These are phyloP conservation scores for Diplodia corticola DNA, from an alignment of 2,329 filamentous ascomycete genomes.

Conservation along the genomic window DNA sequence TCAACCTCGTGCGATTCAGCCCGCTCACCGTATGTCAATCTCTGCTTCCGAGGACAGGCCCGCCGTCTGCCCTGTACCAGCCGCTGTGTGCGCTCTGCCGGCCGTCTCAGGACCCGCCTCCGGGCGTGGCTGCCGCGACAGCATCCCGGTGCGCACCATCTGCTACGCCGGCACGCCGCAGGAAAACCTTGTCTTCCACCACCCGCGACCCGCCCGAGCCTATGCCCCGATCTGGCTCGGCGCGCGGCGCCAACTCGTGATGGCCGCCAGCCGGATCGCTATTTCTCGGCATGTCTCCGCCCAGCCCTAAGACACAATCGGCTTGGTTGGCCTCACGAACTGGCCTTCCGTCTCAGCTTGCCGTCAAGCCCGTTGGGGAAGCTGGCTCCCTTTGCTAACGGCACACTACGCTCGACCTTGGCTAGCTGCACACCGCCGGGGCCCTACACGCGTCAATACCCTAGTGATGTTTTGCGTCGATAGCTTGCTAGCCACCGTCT, in stretches of 20 bases:
- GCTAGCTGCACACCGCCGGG: neutral
- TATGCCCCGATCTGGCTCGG: neutral
- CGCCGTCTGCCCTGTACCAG: neutral
- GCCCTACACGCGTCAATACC: constrained; percentile 7
- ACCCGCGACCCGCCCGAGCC: neutral
- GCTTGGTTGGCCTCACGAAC: neutral
- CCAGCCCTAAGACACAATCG: neutral
- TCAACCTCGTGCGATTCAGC: neutral
- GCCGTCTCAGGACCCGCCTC: neutral
- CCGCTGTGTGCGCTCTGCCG: no score
- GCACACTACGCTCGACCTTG: constrained; percentile 1
- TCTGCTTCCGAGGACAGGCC: neutral
- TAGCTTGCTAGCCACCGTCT: neutral
- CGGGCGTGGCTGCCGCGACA: neutral
- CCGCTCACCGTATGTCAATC: neutral
- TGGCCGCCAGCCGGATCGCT: constrained; percentile 3
- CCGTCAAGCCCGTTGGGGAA: neutral
- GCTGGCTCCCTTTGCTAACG: neutral
- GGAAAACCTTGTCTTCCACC: constrained; percentile 1
- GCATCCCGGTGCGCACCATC: neutral
- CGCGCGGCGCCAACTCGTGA: neutral
- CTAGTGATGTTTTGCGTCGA: constrained; percentile 10
- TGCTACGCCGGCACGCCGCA: neutral
- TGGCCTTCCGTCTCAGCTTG: neutral
- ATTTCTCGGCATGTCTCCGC: neutral